Base-by-base conservation (phyloP, 768 basidiomycete genomes). In the Auriscalpium orientale region DNA sequence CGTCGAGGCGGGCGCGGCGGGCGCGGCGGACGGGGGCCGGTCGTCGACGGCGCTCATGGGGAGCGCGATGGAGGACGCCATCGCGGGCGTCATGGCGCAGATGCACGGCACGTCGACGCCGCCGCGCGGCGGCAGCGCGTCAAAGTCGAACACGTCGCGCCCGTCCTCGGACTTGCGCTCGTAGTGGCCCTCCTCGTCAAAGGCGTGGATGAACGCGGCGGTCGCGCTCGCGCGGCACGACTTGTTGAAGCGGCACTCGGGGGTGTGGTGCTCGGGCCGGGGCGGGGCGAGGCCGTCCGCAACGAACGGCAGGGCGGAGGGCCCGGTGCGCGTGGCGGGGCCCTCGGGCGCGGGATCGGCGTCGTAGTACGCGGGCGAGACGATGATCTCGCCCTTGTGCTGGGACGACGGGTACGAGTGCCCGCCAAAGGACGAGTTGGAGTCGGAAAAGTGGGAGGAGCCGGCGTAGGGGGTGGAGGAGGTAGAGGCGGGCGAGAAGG, bases 331-430 rank as follows among this genome's bases (percentile, higher is more conserved):
- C 1, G 74, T 77, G 13, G 75, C 74, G 15, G 75, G 76, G 1
- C 76, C 76, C 51, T 76, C 74, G 1, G 76, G 76, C 0, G 72
- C 70, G 8, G 77, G 75, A 13, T 74, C 63, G 36, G 73, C 72
- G 54, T 77, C 76, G 56, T 72, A 76, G 58, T 70, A 72, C 9
- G 76, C 76, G 15, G 75, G 74, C 12, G 76, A 78, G 37, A 78
- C 67, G 44, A 53, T 63, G 22, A 63, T 57, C 38, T 60, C 54
- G 28, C 59, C 50, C 16, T 61, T 56, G 7, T 20, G 40, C 13
- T 20, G 22, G 16, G 46, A 22, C 13, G 46, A 22, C 7, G 28
- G 28, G 4, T 28, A 28, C 28, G 28, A 28, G 28, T 28, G 28
- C 2, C 2, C 4, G 16, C n/a, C 37, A 15, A 53, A 33, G 15